Conservation (phyloP, 1,139 yeast genomes). For the Scheffersomyces insectosa region DNA sequence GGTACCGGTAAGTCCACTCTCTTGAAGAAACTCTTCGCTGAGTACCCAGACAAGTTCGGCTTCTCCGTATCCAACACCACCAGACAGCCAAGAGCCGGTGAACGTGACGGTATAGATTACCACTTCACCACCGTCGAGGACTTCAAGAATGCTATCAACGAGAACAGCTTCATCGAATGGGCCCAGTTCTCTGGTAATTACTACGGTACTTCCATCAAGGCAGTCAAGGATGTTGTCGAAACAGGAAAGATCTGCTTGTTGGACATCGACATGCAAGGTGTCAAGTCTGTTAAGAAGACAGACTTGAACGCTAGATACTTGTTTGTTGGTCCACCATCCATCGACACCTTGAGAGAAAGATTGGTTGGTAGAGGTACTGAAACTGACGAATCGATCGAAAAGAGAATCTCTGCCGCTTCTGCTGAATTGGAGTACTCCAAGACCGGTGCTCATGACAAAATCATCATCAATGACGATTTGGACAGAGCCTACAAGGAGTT, state of each 20-base stretch:
- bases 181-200: slow-evolving; percentile 97
- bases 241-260: slow-evolving; percentile 77
- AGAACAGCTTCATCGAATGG: slow-evolving; percentile 88
- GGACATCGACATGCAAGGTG: slow-evolving; percentile 99
- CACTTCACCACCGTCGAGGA: slow-evolving; percentile 78
- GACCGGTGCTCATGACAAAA: slow-evolving; percentile 88
- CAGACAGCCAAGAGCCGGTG: slow-evolving; percentile 89
- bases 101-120: slow-evolving; percentile 84
- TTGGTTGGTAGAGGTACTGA: slow-evolving; percentile 92
- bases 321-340: slow-evolving; percentile 90
- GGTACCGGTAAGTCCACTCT: slow-evolving; percentile 97
- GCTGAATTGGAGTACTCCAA: slow-evolving; percentile 87
- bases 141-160: slow-evolving; percentile 73
- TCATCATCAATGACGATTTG: slow-evolving; percentile 87
- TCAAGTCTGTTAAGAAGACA: slow-evolving; percentile 81
- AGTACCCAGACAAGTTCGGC: slow-evolving; percentile 86
- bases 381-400: slow-evolving; percentile 76
- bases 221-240: slow-evolving; percentile 74
- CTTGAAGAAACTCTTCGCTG: slow-evolving; percentile 84
- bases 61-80: slow-evolving; percentile 96
- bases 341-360: slow-evolving; percentile 72
- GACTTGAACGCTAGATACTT: slow-evolving; percentile 81
- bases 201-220: slow-evolving; percentile 88
- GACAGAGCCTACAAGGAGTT: slow-evolving; percentile 84
- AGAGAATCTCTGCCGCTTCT: slow-evolving; percentile 82